A percentile compares a stretch with the other conserved stretches of the same genome.
Evolutionary conservation across 495 filamentous ascomycete species (phyloP).

Genomic region (Polyplosphaeria fusca): DNA sequence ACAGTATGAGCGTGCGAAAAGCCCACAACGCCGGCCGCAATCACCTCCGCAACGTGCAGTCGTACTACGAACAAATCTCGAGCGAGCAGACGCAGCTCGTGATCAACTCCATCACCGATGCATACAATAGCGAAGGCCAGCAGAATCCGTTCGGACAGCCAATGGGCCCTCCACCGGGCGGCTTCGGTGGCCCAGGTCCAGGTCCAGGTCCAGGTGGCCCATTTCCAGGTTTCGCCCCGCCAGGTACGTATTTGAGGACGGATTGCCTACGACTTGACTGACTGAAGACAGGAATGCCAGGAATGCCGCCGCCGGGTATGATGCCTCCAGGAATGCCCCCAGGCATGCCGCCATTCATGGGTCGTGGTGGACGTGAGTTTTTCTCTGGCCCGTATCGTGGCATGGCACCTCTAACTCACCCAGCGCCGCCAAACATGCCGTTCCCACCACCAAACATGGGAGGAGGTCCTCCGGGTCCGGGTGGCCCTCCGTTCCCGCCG

Average conservation of each 20-base stretch:
- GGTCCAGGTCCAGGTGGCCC: not conserved
- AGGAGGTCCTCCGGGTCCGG: not conserved
- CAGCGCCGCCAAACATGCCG: slow-evolving; percentile 19
- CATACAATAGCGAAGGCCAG: slow-evolving; percentile 91
- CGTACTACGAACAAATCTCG: slow-evolving; percentile 99
- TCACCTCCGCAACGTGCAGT: slow-evolving; percentile 92
- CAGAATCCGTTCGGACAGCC: slow-evolving; percentile 73
- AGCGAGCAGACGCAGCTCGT: slow-evolving; percentile 98
- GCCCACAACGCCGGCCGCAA: slow-evolving; percentile 96
- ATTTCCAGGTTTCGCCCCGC: slow-evolving; percentile 50
- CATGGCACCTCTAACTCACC: not conserved
- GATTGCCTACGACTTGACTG: slow-evolving; percentile 47
- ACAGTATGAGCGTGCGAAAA: slow-evolving; percentile 99
- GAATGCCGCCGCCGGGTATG: slow-evolving; percentile 41
- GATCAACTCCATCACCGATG: slow-evolving; percentile 93
- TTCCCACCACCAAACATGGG: slow-evolving; percentile 32
- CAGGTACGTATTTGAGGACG: slow-evolving; percentile 51
- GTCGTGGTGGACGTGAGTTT: slow-evolving; percentile 25
- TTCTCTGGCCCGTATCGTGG: not conserved
- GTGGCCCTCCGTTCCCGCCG: slow-evolving; percentile 28
- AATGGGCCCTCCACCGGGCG: slow-evolving; percentile 42
- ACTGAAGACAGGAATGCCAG: slow-evolving; percentile 31
- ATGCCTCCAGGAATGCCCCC: slow-evolving; percentile 21
- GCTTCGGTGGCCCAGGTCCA: slow-evolving; percentile 31
- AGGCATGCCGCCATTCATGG: slow-evolving; percentile 39